These are phyloP conservation scores for Lachnellula arida DNA, from an alignment of 2,329 filamentous ascomycete species.

Conservation along the genomic window DNA sequence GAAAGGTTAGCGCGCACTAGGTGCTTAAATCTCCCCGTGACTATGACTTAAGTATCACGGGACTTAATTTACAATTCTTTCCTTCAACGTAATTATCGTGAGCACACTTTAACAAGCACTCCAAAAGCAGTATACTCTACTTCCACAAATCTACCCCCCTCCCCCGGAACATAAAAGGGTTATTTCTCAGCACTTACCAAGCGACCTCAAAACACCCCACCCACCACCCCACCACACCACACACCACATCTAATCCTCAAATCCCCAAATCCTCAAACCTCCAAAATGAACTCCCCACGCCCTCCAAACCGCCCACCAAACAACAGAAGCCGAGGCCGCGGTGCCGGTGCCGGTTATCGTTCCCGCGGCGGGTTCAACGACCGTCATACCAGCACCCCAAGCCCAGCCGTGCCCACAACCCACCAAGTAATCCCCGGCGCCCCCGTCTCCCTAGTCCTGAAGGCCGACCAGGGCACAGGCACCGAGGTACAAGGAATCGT, in stretches of 20 bases:
- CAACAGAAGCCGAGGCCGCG: constrained; percentile 1
- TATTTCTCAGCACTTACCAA: not conserved
- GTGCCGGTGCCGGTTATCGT: too few species aligned
- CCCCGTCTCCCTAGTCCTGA: constrained; percentile 29
- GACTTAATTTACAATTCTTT: too few species aligned
- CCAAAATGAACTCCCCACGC: constrained; percentile 3
- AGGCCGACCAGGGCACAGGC: constrained; percentile 30
- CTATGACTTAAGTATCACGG: too few species aligned
- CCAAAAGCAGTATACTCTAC: too few species aligned
- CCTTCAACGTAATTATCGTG: too few species aligned
- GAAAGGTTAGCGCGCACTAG: too few species aligned
- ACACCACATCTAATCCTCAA: not conserved
- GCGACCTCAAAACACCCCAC: too few species aligned
- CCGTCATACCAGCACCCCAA: not conserved
- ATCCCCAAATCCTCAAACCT: not conserved
- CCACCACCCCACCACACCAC: too few species aligned
- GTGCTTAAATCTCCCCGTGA: too few species aligned
- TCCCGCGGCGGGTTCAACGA: constrained; percentile 1
- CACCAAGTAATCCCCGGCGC: constrained; percentile 22
- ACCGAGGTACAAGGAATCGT: constrained; percentile 28
- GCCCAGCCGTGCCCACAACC: constrained; percentile 20
- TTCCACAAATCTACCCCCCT: too few species aligned
- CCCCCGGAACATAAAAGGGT: too few species aligned
- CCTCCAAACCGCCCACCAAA: constrained; percentile 1
- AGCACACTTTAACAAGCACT: too few species aligned